Base-by-base conservation (phyloP, 176 grass and related monocot genomes). In the Luzula sylvatica region DNA sequence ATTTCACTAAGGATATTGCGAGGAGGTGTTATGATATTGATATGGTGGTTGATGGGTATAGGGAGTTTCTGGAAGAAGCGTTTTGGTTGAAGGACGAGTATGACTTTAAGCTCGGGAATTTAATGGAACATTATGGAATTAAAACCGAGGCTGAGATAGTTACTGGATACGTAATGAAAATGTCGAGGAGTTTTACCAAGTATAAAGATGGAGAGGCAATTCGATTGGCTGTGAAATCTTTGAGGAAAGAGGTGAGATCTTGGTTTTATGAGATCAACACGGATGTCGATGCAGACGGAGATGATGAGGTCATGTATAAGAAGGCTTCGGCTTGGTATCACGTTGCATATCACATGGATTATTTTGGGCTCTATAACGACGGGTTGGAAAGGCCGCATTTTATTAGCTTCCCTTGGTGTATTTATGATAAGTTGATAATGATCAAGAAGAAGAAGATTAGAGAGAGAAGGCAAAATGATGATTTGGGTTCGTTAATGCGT, bases 321-420 rank as follows among this genome's bases (percentile, higher is more conserved):
- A 92, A 92, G 50, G 87, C 87, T 9, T 92, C 81, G 1, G 87
- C 81, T 53, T 92, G 81, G 81, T 92, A 92, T 23, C 69, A 81
- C 45, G 87, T 86, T 32, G 71, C 80, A 3, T 92, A 92, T 72
- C 81, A 86, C 11, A 45, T 46, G 0, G 44, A 68, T 1, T 86
- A 64, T 51, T 84, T 65, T 58, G 72, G 86, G 4, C 14, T 38
- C 9, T 81, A 81, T 65, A 80, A 77, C 21, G 46, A 77, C 55
- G 76, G 38, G 47, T 62, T 71, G 25, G 72, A 77, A 1, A 70
- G 76, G 9, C 76, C 67, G 8, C 76, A 85, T 65, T 53, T 84
- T 42, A 66, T 92, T 42, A 92, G 86, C 44, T 92, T 92, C 48
- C 80, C 86, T 11, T 92, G 86, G 86, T 77, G 76, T 15, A 52